Conservation (phyloP, 139 green algal genomes). For the Mychonastes homosphaera region DNA sequence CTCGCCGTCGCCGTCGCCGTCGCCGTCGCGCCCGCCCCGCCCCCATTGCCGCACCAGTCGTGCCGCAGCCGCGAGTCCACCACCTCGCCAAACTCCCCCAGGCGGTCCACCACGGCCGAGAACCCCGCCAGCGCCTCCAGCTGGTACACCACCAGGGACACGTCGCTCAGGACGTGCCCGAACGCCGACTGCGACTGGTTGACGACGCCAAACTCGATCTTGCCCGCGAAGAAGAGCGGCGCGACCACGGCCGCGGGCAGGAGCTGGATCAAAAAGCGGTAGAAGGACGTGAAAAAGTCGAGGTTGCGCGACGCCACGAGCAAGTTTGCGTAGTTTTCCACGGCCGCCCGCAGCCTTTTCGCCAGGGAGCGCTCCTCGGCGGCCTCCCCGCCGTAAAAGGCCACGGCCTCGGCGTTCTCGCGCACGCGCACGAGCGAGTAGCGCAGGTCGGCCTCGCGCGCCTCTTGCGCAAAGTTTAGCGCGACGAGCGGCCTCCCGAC, state of each 20-base stretch:
- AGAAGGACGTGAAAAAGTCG: constrained; percentile 95
- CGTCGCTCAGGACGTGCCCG: constrained; percentile 91
- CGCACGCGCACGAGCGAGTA: constrained; percentile 82
- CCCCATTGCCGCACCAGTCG: not conserved
- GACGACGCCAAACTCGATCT: constrained; percentile 98
- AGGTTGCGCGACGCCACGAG: constrained; percentile 79
- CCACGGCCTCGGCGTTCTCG: constrained; percentile 92
- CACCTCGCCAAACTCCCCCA: constrained; percentile 72
- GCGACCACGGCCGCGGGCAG: constrained; percentile 94
- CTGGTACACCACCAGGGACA: constrained; percentile 93
- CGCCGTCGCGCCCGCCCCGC: not conserved
- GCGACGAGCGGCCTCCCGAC: constrained; percentile 66
- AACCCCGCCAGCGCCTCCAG: constrained; percentile 79
- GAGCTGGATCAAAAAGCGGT: constrained; percentile 85
- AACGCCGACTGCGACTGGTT: constrained; percentile 89
- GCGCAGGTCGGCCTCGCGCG: constrained; percentile 75
- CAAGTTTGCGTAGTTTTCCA: constrained; percentile 80
- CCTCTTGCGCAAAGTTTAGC: constrained; percentile 97
- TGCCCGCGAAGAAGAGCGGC: constrained; percentile 83
- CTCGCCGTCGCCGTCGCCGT: not conserved
- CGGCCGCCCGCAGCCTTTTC: constrained; percentile 42
- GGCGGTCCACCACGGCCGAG: constrained; percentile 79
- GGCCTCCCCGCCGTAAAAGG: constrained; percentile 79
- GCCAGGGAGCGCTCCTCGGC: constrained; percentile 30
- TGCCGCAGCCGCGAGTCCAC: constrained; percentile 25